Evolutionary conservation across 2,329 filamentous ascomycete species (phyloP).

Genomic region (Aplosporella prunicola): DNA sequence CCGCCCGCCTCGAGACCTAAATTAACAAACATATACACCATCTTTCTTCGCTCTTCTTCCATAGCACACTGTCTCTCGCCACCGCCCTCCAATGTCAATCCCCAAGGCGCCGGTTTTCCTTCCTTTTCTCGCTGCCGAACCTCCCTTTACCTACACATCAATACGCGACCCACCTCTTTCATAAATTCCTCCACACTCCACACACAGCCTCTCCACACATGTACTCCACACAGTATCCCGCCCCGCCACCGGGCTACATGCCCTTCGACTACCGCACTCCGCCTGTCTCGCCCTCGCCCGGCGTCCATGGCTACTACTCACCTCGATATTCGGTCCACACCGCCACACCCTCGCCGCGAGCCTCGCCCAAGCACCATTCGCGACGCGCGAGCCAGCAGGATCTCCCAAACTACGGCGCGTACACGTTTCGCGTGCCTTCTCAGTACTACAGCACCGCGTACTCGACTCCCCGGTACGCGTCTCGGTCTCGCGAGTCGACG

Average conservation of each 20-base stretch:
- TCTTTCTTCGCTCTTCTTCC: no score
- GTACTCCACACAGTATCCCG: conserved; percentile 25
- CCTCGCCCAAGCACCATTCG: conserved; percentile 35
- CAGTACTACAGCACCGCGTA: conserved; percentile 31
- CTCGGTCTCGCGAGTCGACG: conserved; percentile 29
- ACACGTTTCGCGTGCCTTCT: conserved; percentile 27
- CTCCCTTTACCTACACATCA: conserved; percentile 14
- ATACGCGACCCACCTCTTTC: conserved; percentile 1
- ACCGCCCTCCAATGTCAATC: conserved; percentile 11
- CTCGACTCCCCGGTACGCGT: conserved; percentile 32
- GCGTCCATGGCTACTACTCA: conserved; percentile 41
- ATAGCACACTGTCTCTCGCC: conserved; percentile 1
- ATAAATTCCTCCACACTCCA: conserved; percentile 8
- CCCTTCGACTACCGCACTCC: conserved; percentile 27
- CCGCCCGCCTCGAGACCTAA: no score
- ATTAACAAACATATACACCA: no score
- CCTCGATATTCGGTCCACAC: conserved; percentile 42
- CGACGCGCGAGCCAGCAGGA: conserved; percentile 47
- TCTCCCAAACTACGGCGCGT: conserved; percentile 36
- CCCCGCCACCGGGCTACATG: conserved; percentile 29
- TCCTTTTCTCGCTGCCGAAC: conserved; percentile 25
- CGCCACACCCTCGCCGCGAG: conserved; percentile 37
- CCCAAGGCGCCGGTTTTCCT: conserved; percentile 14
- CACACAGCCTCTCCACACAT: conserved; percentile 13
- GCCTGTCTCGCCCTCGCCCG: conserved; percentile 39